A percentile compares a stretch with the other conserved stretches of the same genome.
These are phyloP conservation scores for Calonectria hawksworthii DNA, from an alignment of 2,329 filamentous ascomycete species.

Conservation along the genomic window DNA sequence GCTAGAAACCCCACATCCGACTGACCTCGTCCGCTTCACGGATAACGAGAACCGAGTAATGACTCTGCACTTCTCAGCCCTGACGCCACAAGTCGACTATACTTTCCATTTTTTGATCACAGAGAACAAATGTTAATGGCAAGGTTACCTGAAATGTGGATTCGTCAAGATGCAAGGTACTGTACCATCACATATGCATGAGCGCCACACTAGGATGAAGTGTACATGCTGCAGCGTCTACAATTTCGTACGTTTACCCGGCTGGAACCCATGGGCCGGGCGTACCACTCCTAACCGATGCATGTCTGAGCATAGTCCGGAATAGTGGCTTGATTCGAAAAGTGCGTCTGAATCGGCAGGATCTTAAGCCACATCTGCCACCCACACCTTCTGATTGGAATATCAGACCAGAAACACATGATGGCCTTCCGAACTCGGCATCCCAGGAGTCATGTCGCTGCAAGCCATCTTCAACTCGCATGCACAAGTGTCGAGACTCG, in stretches of 20 bases:
- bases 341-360: not conserved
- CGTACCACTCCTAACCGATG: not conserved
- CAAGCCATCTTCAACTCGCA: slow-evolving; percentile 22
- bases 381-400: slow-evolving; percentile 23
- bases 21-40: not conserved
- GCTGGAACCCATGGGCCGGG: not conserved
- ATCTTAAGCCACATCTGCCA: slow-evolving; percentile 5
- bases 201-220: not conserved
- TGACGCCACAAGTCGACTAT: not conserved
- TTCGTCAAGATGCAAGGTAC: not conserved
- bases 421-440: slow-evolving; percentile 27
- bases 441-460: slow-evolving; percentile 20
- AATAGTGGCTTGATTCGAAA: not conserved
- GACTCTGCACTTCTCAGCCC: not conserved
- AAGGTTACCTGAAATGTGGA: not conserved
- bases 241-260: slow-evolving; percentile 1
- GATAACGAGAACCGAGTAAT: not conserved
- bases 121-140: not conserved
- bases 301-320: not conserved
- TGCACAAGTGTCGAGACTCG: not conserved
- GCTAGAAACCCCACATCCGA: not conserved
- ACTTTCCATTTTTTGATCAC: not conserved
- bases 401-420: slow-evolving; percentile 18
- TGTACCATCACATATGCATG: not conserved
- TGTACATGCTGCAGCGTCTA: not conserved